Conservation (phyloP, 441 rosid species). For the Mallotus japonicus region DNA sequence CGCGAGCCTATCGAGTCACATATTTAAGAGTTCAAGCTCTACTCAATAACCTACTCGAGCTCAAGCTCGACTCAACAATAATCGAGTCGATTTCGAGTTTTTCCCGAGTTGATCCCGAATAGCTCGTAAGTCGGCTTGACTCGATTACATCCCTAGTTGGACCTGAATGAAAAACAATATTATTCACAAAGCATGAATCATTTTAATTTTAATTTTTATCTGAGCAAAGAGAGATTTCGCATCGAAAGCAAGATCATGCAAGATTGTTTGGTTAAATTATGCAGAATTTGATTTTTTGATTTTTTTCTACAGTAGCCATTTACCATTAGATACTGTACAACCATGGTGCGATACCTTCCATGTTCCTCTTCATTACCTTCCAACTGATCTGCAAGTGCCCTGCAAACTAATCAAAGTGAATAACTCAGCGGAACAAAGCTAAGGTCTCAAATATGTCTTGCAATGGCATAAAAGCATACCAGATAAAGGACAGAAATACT, state of each 20-base stretch:
- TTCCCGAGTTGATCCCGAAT: too few relatives aligned
- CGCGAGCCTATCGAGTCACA: too few relatives aligned
- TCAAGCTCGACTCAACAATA: too few relatives aligned
- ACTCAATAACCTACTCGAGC: too few relatives aligned
- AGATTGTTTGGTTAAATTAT: neutral
- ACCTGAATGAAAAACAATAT: neutral
- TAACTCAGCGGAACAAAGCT: slow-evolving; percentile 23
- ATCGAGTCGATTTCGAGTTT: too few relatives aligned
- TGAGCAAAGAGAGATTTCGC: slow-evolving; percentile 13
- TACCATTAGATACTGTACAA: slow-evolving; percentile 69
- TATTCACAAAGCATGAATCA: slow-evolving; percentile 13
- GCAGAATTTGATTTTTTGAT: neutral
- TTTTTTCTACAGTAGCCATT: slow-evolving; percentile 1
- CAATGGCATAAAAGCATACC: neutral
- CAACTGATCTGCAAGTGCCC: slow-evolving; percentile 89
- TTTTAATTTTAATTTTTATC: neutral
- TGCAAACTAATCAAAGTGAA: slow-evolving; percentile 38
- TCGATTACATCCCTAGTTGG: neutral
- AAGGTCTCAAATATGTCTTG: neutral
- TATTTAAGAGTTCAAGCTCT: too few relatives aligned
- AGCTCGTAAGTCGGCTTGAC: too few relatives aligned
- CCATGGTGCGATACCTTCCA: slow-evolving; percentile 67
- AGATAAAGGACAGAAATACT: neutral
- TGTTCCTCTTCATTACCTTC: slow-evolving; percentile 83
- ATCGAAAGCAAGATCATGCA: neutral